Evolutionary conservation across 805 yeast species (phyloP).

Genomic region (Metschnikowia gruessii): DNA sequence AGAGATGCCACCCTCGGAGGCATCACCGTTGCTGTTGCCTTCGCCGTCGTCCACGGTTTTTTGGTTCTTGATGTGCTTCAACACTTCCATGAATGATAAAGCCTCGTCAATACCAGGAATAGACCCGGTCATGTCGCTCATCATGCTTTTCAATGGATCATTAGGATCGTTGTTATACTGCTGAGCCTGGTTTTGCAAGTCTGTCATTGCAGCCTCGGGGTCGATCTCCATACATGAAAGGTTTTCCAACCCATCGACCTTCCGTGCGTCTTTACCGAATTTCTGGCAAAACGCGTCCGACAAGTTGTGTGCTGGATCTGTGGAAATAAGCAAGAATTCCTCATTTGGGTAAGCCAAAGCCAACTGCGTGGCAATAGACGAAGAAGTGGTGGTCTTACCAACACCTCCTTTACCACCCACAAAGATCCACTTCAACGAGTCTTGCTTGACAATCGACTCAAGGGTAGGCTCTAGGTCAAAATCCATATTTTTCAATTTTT

Average conservation of each 20-base stretch:
- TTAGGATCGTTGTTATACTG: slow-evolving; percentile 52
- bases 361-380: slow-evolving; percentile 90
- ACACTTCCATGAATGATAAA: slow-evolving; percentile 93
- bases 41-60: slow-evolving; percentile 22
- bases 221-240: slow-evolving; percentile 98
- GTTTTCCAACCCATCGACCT: slow-evolving; percentile 84
- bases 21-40: slow-evolving; percentile 1
- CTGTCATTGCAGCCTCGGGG: slow-evolving; percentile 90
- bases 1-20: slow-evolving; percentile 20
- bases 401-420: slow-evolving; percentile 99
- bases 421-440: slow-evolving; percentile 87
- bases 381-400: slow-evolving; percentile 97
- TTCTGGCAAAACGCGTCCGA: slow-evolving; percentile 98
- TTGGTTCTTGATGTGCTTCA: slow-evolving; percentile 90
- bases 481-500: slow-evolving; percentile 36
- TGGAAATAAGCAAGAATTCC: slow-evolving; percentile 83
- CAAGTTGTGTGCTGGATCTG: slow-evolving; percentile 98
- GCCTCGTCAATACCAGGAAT: slow-evolving; percentile 99
- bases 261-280: slow-evolving; percentile 94
- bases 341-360: slow-evolving; percentile 78
- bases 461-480: slow-evolving; percentile 69
- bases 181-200: slow-evolving; percentile 64
- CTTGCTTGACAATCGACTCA: slow-evolving; percentile 59
- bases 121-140: slow-evolving; percentile 89
- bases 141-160: slow-evolving; percentile 66